Evolutionary conservation across 129 eudicot species (phyloP).

Genomic region (Heracleum sosnowskyi): DNA sequence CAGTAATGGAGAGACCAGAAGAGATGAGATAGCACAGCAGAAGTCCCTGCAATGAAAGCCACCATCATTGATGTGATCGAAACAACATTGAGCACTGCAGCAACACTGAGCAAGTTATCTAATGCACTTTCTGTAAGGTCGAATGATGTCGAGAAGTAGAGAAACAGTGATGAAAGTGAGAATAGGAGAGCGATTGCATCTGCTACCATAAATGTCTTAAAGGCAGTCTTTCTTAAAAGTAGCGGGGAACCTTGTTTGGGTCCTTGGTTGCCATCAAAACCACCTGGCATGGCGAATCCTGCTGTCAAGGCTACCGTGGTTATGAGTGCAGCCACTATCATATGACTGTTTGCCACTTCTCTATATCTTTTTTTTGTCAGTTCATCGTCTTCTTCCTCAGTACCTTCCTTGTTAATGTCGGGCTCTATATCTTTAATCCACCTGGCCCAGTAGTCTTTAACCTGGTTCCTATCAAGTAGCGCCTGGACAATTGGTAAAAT

Average conservation of each 20-base stretch:
- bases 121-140: no score
- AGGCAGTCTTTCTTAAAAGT: neutral
- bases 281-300: neutral
- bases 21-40: neutral
- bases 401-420: no score
- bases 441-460: no score
- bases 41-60: neutral
- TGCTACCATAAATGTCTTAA: neutral
- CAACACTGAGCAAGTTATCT: neutral
- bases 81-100: neutral
- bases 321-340: no score
- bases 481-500: no score
- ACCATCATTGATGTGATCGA: neutral
- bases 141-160: neutral
- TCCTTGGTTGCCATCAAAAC: neutral
- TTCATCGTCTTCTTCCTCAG: no score
- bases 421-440: no score
- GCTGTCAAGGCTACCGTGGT: no score
- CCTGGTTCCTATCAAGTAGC: no score
- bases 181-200: neutral
- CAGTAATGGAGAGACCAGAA: neutral
- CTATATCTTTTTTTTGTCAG: no score
- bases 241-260: neutral
- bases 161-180: neutral
- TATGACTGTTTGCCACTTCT: neutral